Evolutionary conservation across 1,284 basidiomycete genomes (phyloP).

Genomic region (Chondrostereum purpureum): DNA sequence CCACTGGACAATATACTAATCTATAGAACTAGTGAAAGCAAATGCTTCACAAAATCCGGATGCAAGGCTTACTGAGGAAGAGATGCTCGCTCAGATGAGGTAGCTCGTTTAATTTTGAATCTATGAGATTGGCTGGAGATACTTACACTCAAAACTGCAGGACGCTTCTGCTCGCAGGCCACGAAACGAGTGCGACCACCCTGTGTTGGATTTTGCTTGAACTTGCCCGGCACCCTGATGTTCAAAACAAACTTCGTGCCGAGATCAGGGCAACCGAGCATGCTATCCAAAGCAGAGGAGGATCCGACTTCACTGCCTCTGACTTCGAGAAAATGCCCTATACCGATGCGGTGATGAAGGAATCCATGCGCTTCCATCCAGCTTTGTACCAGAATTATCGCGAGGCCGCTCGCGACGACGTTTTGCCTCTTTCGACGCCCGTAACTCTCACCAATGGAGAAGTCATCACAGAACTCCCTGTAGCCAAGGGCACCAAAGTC

Average conservation of each 20-base stretch:
- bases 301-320: conserved; percentile 29
- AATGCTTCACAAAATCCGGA: conserved; percentile 33
- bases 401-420: conserved; percentile 30
- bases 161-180: conserved; percentile 36
- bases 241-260: conserved; percentile 29
- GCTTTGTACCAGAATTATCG: conserved; percentile 37
- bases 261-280: conserved; percentile 32
- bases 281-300: conserved; percentile 27
- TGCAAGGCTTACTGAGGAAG: conserved; percentile 32
- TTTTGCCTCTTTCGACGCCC: conserved; percentile 31
- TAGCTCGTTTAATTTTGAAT: conserved; percentile 11
- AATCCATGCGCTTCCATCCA: conserved; percentile 39
- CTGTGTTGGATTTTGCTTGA: conserved; percentile 39
- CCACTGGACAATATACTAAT: conserved; percentile 3
- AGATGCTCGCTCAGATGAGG: conserved; percentile 38
- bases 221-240: conserved; percentile 28
- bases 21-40: conserved; percentile 29
- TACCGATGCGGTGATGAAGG: conserved; percentile 40
- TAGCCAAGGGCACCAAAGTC: conserved; percentile 30
- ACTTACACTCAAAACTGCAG: conserved; percentile 15
- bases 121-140: neutral
- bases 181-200: conserved; percentile 36
- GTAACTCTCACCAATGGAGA: conserved; percentile 26
- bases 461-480: conserved; percentile 21
- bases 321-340: conserved; percentile 40